These are phyloP conservation scores for Aspergillus ruber DNA, from an alignment of 2,329 filamentous ascomycete species.

Conservation along the genomic window DNA sequence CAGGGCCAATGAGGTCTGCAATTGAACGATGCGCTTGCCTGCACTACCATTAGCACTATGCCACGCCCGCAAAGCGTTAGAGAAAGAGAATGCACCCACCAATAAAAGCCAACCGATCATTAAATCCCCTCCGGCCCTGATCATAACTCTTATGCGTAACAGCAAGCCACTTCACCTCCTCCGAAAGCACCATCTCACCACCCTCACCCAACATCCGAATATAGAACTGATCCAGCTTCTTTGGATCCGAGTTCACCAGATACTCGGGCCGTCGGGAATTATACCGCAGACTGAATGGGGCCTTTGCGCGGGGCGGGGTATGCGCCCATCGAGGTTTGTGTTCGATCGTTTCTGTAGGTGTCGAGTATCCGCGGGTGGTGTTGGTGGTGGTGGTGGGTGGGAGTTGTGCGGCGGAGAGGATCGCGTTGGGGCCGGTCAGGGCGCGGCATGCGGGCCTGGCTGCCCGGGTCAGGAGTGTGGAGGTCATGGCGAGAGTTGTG, in stretches of 20 bases:
- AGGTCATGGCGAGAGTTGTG: slow-evolving; percentile 37
- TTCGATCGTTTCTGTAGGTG: slow-evolving; percentile 22
- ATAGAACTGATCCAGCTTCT: slow-evolving; percentile 70
- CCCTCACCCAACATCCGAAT: slow-evolving; percentile 65
- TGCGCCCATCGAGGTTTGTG: slow-evolving; percentile 60
- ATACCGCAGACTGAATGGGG: slow-evolving; percentile 48
- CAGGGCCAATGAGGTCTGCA: slow-evolving; percentile 60
- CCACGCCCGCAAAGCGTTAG: background rate
- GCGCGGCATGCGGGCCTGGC: slow-evolving; percentile 29
- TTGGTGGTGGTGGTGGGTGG: slow-evolving; percentile 5
- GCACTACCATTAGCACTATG: slow-evolving; percentile 4
- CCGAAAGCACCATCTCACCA: slow-evolving; percentile 67
- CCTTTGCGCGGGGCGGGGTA: slow-evolving; percentile 64
- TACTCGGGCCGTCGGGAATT: slow-evolving; percentile 38
- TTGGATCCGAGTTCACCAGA: slow-evolving; percentile 68
- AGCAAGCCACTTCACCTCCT: slow-evolving; percentile 94
- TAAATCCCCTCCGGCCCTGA: slow-evolving; percentile 87
- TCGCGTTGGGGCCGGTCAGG: slow-evolving; percentile 13
- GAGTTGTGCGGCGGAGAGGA: slow-evolving; percentile 8
- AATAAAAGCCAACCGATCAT: slow-evolving; percentile 83
- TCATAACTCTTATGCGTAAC: slow-evolving; percentile 98
- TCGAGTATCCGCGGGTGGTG: slow-evolving; percentile 21
- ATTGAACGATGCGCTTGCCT: slow-evolving; percentile 59
- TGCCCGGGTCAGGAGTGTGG: slow-evolving; percentile 39
- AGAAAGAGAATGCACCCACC: slow-evolving; percentile 48